Percentiles rank a stretch among this genome's conserved stretches.
phyloP scores from a whole-genome alignment of 2,329 filamentous ascomycete species.

The Phymatotrichopsis omnivora region DNA sequence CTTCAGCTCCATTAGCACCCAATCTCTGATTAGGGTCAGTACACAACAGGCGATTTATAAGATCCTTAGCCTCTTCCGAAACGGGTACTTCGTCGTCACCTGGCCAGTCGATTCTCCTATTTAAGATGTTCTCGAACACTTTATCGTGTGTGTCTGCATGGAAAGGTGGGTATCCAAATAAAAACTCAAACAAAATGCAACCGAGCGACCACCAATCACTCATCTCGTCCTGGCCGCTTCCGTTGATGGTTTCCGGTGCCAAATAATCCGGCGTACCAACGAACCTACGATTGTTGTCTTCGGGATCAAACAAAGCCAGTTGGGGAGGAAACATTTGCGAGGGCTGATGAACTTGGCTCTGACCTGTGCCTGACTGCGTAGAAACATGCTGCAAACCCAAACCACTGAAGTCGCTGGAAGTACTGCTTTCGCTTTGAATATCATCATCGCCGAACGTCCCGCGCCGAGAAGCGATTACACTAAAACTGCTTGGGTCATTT shows the following conservation, averaged over 20 bases:
- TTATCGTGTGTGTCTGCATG: conserved; percentile 81
- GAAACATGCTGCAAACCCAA: conserved; percentile 29
- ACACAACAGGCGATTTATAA: conserved; percentile 87
- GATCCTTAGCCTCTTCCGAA: conserved; percentile 79
- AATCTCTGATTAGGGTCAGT: conserved; percentile 71
- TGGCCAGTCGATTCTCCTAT: conserved; percentile 85
- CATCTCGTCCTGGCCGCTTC: conserved; percentile 89
- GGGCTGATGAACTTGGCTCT: conserved; percentile 33
- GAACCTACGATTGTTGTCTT: conserved; percentile 85
- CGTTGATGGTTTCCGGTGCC: conserved; percentile 91
- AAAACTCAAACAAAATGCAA: conserved; percentile 92
- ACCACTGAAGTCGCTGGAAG: conserved; percentile 59
- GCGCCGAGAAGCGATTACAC: conserved; percentile 36
- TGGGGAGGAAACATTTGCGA: conserved; percentile 73
- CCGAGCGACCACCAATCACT: conserved; percentile 99
- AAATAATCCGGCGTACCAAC: conserved; percentile 96
- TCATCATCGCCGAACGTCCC: conserved; percentile 62
- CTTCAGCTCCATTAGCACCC: conserved; percentile 83
- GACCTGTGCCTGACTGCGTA: conserved; percentile 22
- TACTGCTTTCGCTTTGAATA: conserved; percentile 57
- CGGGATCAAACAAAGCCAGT: conserved; percentile 86
- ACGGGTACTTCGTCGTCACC: conserved; percentile 62
- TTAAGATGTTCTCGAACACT: conserved; percentile 93
- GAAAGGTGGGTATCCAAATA: conserved; percentile 89
- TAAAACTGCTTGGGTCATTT: conserved; percentile 43